phyloP scores from a whole-genome alignment of 23 red algal species.

The Agarophyton chilense region DNA sequence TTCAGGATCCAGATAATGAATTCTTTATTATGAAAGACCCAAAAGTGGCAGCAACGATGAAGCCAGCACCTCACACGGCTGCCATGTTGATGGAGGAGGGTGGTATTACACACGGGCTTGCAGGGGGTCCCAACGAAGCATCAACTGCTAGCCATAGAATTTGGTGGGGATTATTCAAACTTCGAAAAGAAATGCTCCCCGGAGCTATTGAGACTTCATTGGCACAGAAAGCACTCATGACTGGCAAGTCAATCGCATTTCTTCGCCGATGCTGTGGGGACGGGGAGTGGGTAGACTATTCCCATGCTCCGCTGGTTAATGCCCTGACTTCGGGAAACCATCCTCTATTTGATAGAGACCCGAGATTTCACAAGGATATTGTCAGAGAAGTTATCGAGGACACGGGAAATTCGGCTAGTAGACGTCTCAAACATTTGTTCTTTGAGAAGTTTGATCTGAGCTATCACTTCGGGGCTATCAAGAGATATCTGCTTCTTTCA shows the following conservation, averaged over 20 bases:
- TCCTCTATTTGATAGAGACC: slow-evolving; percentile 53
- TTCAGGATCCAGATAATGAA: slow-evolving; percentile 70
- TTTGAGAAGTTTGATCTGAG: slow-evolving; percentile 81
- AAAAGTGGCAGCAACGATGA: slow-evolving; percentile 49
- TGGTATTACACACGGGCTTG: slow-evolving; percentile 41
- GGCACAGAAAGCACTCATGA: slow-evolving; percentile 63
- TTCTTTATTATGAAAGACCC: slow-evolving; percentile 85
- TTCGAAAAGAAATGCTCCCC: slow-evolving; percentile 75
- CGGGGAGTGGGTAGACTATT: slow-evolving; percentile 70
- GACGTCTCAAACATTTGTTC: slow-evolving; percentile 71
- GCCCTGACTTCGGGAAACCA: background rate
- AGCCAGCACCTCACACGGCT: slow-evolving; percentile 10
- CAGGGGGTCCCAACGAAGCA: slow-evolving; percentile 63
- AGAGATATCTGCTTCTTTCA: slow-evolving; percentile 70
- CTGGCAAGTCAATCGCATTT: slow-evolving; percentile 84
- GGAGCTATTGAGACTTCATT: slow-evolving; percentile 35
- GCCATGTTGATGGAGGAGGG: slow-evolving; percentile 54
- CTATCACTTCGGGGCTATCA: slow-evolving; percentile 75
- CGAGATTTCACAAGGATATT: slow-evolving; percentile 37
- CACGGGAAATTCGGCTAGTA: slow-evolving; percentile 50
- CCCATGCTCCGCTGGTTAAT: slow-evolving; percentile 54
- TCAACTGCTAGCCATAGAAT: slow-evolving; percentile 65
- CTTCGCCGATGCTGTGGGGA: slow-evolving; percentile 76
- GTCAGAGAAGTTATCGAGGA: slow-evolving; percentile 51
- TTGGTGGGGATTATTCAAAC: slow-evolving; percentile 80